Conservation (phyloP, 2,329 filamentous ascomycete species). For the Colletotrichum sansevieriae region DNA sequence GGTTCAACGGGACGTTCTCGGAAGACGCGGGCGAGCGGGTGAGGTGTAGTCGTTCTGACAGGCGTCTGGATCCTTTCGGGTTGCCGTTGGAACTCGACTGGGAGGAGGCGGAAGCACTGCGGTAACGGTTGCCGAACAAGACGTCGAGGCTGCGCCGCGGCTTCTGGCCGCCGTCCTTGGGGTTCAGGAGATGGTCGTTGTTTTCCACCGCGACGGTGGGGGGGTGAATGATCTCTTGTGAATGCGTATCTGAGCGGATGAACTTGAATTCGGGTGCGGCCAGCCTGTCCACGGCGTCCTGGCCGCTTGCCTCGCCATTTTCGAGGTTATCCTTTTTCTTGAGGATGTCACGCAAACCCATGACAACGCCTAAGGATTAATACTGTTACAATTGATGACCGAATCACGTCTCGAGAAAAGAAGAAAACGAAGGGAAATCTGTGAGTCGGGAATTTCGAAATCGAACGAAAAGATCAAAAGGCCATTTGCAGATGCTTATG, state of each 20-base stretch:
- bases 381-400: slow-evolving; percentile 2
- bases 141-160: slow-evolving; percentile 61
- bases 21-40: slow-evolving; percentile 71
- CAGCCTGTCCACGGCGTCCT: slow-evolving; percentile 48
- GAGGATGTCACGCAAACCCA: slow-evolving; percentile 67
- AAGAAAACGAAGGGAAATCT: not conserved
- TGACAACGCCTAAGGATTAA: slow-evolving; percentile 46
- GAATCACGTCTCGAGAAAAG: not conserved
- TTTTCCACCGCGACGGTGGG: slow-evolving; percentile 57
- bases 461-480: slow-evolving; percentile 13
- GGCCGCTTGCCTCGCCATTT: slow-evolving; percentile 50
- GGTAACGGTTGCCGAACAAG: slow-evolving; percentile 59
- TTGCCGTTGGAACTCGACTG: slow-evolving; percentile 52
- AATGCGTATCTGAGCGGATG: slow-evolving; percentile 84
- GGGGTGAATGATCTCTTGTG: slow-evolving; percentile 82
- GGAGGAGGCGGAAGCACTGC: slow-evolving; percentile 62
- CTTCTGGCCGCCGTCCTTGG: slow-evolving; percentile 47
- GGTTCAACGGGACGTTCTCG: slow-evolving; percentile 80
- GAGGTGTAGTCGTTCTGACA: slow-evolving; percentile 81
- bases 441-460: not conserved
- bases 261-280: slow-evolving; percentile 80
- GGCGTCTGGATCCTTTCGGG: slow-evolving; percentile 57
- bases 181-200: slow-evolving; percentile 46
- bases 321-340: slow-evolving; percentile 66
- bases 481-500: slow-evolving; percentile 22